These are phyloP conservation scores for Trypanosoma cruzi DNA, from an alignment of 208 protist species.

Conservation along the genomic window DNA sequence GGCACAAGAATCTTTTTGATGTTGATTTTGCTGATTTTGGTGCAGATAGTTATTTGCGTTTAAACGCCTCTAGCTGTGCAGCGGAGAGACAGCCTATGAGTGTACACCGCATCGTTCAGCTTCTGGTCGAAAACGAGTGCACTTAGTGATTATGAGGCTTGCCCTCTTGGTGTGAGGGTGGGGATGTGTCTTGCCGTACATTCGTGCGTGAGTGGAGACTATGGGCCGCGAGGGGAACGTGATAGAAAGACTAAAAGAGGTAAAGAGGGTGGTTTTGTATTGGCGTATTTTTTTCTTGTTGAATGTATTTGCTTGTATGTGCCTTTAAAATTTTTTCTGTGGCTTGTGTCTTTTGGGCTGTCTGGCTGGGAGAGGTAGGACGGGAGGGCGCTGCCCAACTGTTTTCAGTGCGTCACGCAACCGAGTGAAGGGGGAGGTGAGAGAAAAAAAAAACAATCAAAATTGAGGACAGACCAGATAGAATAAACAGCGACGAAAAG, in stretches of 20 bases:
- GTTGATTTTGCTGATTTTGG: too few species aligned
- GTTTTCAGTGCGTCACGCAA: neutral
- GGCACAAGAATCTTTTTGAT: slow-evolving; percentile 6
- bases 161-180: neutral
- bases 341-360: slow-evolving; percentile 4
- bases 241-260: neutral
- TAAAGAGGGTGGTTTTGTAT: neutral
- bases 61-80: neutral
- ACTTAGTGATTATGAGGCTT: neutral
- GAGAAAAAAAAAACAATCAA: too few species aligned
- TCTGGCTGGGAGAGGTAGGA: neutral
- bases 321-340: slow-evolving; percentile 11
- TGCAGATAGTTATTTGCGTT: neutral
- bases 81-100: neutral
- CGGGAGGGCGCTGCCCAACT: neutral
- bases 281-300: neutral
- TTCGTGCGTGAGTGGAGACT: neutral
- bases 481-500: neutral
- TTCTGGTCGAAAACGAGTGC: slow-evolving; percentile 21
- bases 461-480: neutral
- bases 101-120: slow-evolving; percentile 19
- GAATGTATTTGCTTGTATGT: neutral
- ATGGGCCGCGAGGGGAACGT: neutral
- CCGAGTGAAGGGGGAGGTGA: neutral
- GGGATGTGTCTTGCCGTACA: neutral